Base-by-base conservation (phyloP, 2,329 filamentous ascomycete genomes). In the Orbilia javanica region DNA sequence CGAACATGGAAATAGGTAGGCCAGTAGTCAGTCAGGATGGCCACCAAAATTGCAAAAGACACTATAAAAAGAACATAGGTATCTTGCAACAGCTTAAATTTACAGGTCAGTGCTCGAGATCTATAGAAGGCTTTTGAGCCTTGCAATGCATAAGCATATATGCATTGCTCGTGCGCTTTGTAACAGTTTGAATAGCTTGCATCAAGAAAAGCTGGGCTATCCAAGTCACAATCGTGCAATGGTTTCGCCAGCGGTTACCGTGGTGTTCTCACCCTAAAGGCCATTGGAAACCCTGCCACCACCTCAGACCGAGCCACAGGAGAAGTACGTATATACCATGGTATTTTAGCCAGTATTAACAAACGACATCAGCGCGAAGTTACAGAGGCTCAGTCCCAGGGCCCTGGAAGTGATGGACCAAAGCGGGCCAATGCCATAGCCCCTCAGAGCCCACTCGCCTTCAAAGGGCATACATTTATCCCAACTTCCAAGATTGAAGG, bases 401-500 rank as follows among this genome's bases (percentile, higher is more conserved):
- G n/a, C 36, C n/a, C n/a, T 39, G 42, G 3, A 4, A 7, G n/a
- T n/a, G 4, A 72, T 57, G 48, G 57, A 57, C 68, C 68, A 65
- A 13, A 63, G 55, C 20, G 42, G 27, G 34, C 55, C 67, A 63
- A 71, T 50, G 7, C 55, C 55, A 27, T 71, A 71, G 10, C 44
- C 53, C 7, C 55, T 55, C 11, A 55, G 29, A 20, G 67, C 53
- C 22, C 22, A 42, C 20, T 62, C 50, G 42, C 63, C 42, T 25
- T 18, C 53, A 62, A 71, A 71, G 29, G 67, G 55, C 67, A 53
- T 71, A 63, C 18, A 71, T 48, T 63, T 63, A 44, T 44, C 67
- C 67, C 67, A 71, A 27, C 55, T 71, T 71, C 67, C 67, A 57
- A 71, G 53, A 63, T 71, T 71, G 42, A 34, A 46, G 29, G 63